These are phyloP conservation scores for Senna siamea DNA, from an alignment of 306 rosid genomes.

Conservation along the genomic window DNA sequence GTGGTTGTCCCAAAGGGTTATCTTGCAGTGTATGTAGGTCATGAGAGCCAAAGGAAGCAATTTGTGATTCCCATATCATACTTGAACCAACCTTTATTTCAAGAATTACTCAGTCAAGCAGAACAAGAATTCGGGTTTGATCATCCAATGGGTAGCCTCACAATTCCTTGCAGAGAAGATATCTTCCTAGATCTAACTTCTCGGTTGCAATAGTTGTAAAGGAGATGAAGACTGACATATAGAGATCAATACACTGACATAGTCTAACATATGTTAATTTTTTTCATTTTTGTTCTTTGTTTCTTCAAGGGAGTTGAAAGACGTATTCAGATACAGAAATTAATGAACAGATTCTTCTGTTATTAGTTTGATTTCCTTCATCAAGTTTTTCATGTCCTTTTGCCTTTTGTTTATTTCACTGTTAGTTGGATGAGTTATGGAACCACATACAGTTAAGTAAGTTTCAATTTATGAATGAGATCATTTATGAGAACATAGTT, in stretches of 20 bases:
- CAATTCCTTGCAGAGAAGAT: conserved; percentile 38
- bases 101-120: conserved; percentile 29
- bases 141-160: conserved; percentile 46
- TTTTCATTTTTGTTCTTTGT: background rate
- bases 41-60: conserved; percentile 32
- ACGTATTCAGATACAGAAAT: background rate
- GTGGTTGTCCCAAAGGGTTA: conserved; percentile 37
- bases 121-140: conserved; percentile 36
- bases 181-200: conserved; percentile 29
- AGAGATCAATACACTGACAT: background rate
- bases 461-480: background rate
- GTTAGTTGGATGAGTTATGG: no score
- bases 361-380: conserved; percentile 7
- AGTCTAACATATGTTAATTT: background rate
- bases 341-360: conserved; percentile 9
- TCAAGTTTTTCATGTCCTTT: background rate
- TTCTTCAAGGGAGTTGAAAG: background rate
- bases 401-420: background rate
- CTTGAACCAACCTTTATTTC: conserved; percentile 43
- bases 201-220: conserved; percentile 16
- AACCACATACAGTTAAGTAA: background rate
- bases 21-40: conserved; percentile 50
- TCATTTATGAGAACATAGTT: no score
- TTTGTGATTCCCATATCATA: conserved; percentile 43
- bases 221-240: background rate